These are phyloP conservation scores for Agaricus blazei DNA, from an alignment of 768 basidiomycete genomes.

Conservation along the genomic window DNA sequence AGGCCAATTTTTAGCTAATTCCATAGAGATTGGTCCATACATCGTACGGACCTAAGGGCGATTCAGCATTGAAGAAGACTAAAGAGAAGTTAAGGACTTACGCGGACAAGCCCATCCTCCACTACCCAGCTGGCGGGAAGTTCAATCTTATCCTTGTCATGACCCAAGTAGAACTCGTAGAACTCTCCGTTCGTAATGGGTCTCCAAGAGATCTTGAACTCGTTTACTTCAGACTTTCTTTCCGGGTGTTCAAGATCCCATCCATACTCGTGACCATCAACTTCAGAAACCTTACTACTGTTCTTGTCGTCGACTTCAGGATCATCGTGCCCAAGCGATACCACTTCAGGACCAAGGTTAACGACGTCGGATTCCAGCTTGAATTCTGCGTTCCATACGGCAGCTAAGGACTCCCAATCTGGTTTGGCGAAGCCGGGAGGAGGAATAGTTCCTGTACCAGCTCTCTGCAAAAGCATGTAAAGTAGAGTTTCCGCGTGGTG, in stretches of 20 bases:
- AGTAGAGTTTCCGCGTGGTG: constrained; percentile 89
- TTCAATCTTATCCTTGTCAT: constrained; percentile 38
- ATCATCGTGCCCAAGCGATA: constrained; percentile 83
- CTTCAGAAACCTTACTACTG: constrained; percentile 26
- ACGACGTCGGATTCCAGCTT: constrained; percentile 39
- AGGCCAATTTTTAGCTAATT: constrained; percentile 82
- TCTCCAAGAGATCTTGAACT: constrained; percentile 78
- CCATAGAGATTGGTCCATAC: constrained; percentile 79
- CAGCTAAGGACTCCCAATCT: constrained; percentile 54
- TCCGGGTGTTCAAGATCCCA: constrained; percentile 94
- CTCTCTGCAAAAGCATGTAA: constrained; percentile 89
- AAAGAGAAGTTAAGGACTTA: constrained; percentile 19
- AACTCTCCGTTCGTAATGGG: constrained; percentile 91
- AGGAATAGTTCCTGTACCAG: constrained; percentile 72
- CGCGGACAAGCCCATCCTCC: constrained; percentile 43
- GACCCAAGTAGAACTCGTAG: constrained; percentile 51
- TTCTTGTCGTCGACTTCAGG: constrained; percentile 59
- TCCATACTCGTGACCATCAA: constrained; percentile 67
- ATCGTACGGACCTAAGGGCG: constrained; percentile 67
- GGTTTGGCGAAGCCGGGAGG: constrained; percentile 74
- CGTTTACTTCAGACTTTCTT: constrained; percentile 49
- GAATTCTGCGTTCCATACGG: constrained; percentile 44
- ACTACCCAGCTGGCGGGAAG: constrained; percentile 76
- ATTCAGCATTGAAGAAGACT: neutral
- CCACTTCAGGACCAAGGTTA: constrained; percentile 48